Evolutionary conservation across 371 early-diverging fungal genomes (phyloP).

Genomic region (Zancudomyces culisetae): DNA sequence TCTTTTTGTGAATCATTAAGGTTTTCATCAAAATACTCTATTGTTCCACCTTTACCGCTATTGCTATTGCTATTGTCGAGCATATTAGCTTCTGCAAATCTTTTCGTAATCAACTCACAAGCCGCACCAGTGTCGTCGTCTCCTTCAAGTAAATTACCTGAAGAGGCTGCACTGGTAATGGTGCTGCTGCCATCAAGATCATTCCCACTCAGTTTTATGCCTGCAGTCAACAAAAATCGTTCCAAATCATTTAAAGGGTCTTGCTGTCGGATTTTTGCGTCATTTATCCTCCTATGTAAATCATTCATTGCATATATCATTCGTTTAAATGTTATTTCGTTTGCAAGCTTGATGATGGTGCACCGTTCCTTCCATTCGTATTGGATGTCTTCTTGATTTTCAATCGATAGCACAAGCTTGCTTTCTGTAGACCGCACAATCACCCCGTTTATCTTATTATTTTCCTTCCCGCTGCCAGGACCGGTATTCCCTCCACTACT

Average conservation of each 20-base stretch:
- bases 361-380: conserved; percentile 44
- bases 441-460: conserved; percentile 27
- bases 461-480: too few relatives aligned
- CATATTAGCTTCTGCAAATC: not conserved
- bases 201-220: not conserved
- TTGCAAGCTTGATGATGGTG: conserved; percentile 49
- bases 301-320: conserved; percentile 25
- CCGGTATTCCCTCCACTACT: too few relatives aligned
- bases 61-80: not conserved
- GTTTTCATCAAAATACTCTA: conserved; percentile 37
- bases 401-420: conserved; percentile 39
- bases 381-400: conserved; percentile 36
- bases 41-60: too few relatives aligned
- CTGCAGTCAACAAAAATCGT: not conserved
- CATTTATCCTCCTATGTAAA: not conserved
- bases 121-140: not conserved
- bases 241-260: not conserved
- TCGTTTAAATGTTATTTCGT: conserved; percentile 54
- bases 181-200: too few relatives aligned
- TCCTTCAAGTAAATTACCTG: not conserved
- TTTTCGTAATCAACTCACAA: not conserved
- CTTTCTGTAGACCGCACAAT: conserved; percentile 37
- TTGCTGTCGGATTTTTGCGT: not conserved
- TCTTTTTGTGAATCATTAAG: conserved; percentile 58
- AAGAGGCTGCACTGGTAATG: not conserved